phyloP scores from a whole-genome alignment of 2,329 filamentous ascomycete genomes.

The Aureobasidium uvarum region DNA sequence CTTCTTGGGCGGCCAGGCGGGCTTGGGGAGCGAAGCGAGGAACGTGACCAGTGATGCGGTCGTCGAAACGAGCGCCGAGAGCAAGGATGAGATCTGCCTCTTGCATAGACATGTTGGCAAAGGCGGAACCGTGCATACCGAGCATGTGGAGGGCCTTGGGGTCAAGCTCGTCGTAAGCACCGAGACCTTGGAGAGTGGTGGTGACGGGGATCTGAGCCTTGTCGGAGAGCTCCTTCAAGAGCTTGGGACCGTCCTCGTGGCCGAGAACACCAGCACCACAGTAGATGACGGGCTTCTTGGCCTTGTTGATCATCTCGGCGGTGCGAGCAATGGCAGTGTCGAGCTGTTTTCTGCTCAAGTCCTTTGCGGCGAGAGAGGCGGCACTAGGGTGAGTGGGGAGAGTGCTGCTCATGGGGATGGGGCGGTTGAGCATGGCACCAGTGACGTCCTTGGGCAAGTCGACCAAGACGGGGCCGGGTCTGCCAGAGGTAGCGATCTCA shows the following conservation, averaged over 20 bases:
- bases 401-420: conserved; percentile 74
- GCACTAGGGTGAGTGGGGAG: conserved; percentile 81
- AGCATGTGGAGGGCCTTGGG: conserved; percentile 97
- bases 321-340: conserved; percentile 71
- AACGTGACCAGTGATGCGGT: conserved; percentile 82
- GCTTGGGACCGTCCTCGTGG: conserved; percentile 70
- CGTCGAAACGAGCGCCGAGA: conserved; percentile 90
- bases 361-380: conserved; percentile 76
- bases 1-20: conserved; percentile 77
- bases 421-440: conserved; percentile 73
- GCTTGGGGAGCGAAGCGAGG: conserved; percentile 86
- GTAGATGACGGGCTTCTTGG: conserved; percentile 94
- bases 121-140: conserved; percentile 96
- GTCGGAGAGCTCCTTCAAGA: conserved; percentile 83
- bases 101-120: conserved; percentile 98
- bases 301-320: conserved; percentile 76
- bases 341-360: conserved; percentile 70
- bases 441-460: conserved; percentile 97
- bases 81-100: conserved; percentile 95
- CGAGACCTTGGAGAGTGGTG: conserved; percentile 90
- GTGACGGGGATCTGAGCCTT: conserved; percentile 92
- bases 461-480: conserved; percentile 90
- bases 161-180: conserved; percentile 88
- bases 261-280: conserved; percentile 87
- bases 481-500: conserved; percentile 91